phyloP scores from a whole-genome alignment of 139 green algal genomes.

The Chlamydomonas schloesseri region DNA sequence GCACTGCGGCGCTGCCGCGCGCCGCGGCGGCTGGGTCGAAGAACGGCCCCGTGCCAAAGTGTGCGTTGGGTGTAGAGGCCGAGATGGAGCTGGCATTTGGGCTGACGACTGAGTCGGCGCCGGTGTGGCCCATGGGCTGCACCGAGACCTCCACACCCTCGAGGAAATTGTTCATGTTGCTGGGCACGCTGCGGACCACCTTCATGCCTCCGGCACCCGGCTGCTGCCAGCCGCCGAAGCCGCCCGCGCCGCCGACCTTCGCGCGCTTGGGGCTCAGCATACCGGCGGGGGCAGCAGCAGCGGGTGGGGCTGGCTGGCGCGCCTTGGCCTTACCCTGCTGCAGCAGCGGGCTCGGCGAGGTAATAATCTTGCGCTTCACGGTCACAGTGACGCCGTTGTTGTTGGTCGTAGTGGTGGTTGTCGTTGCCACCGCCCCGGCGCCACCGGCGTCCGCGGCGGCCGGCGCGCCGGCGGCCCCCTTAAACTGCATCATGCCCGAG shows the following conservation, averaged over 20 bases:
- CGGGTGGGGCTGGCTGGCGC: neutral
- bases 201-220: slow-evolving; percentile 7
- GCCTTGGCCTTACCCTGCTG: neutral
- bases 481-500: slow-evolving; percentile 16
- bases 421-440: neutral
- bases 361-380: slow-evolving; percentile 46
- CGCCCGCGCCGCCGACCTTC: neutral
- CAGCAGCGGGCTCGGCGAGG: slow-evolving; percentile 29
- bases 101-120: neutral
- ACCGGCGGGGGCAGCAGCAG: neutral
- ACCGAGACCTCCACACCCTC: slow-evolving; percentile 20
- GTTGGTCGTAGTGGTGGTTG: too few relatives aligned
- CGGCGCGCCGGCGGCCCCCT: neutral
- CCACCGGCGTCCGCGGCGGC: neutral
- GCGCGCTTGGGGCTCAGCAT: slow-evolving; percentile 30
- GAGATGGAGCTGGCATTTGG: slow-evolving; percentile 1
- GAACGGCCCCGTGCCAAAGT: neutral
- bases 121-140: neutral
- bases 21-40: neutral
- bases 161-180: slow-evolving; percentile 36
- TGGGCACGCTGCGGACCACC: slow-evolving; percentile 25
- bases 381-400: neutral
- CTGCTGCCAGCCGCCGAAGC: slow-evolving; percentile 19
- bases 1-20: neutral
- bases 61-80: neutral